Percentiles rank a stretch among this genome's conserved stretches.
Evolutionary conservation across 148 eudicot species (phyloP).

Genomic region (Linanthus parryae): DNA sequence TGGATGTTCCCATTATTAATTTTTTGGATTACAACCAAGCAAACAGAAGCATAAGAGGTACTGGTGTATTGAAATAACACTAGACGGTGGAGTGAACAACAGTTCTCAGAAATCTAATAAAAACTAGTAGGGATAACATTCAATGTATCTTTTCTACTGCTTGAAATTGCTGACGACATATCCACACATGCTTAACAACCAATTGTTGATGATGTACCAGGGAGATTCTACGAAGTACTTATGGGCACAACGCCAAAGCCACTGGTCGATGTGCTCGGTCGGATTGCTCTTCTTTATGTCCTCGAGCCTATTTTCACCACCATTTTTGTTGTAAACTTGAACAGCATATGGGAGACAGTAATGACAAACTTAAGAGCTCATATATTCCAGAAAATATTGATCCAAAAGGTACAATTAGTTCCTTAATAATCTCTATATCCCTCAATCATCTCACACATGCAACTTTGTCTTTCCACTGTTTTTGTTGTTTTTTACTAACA

Average conservation of each 20-base stretch:
- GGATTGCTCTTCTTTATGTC: constrained; percentile 62
- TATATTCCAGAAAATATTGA: constrained; percentile 71
- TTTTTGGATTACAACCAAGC: no score
- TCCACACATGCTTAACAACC: background rate
- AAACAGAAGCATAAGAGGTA: no score
- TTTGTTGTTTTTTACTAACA: constrained; percentile 3
- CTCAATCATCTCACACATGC: no score
- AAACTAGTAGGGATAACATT: background rate
- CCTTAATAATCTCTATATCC: no score
- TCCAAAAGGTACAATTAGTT: constrained; percentile 64
- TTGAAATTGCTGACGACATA: background rate
- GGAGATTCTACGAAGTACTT: constrained; percentile 82
- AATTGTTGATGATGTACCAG: constrained; percentile 33
- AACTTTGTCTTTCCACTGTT: no score
- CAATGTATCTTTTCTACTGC: background rate
- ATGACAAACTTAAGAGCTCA: constrained; percentile 96
- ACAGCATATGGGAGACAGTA: constrained; percentile 90
- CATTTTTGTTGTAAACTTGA: constrained; percentile 78
- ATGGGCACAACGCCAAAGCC: constrained; percentile 70
- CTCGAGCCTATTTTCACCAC: constrained; percentile 87
- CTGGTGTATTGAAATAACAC: background rate
- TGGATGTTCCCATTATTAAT: no score
- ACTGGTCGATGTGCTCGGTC: constrained; percentile 66
- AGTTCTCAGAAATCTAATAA: background rate
- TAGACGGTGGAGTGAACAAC: background rate